These are phyloP conservation scores for Lichina pygmaea DNA, from an alignment of 495 filamentous ascomycete species.

Conservation along the genomic window DNA sequence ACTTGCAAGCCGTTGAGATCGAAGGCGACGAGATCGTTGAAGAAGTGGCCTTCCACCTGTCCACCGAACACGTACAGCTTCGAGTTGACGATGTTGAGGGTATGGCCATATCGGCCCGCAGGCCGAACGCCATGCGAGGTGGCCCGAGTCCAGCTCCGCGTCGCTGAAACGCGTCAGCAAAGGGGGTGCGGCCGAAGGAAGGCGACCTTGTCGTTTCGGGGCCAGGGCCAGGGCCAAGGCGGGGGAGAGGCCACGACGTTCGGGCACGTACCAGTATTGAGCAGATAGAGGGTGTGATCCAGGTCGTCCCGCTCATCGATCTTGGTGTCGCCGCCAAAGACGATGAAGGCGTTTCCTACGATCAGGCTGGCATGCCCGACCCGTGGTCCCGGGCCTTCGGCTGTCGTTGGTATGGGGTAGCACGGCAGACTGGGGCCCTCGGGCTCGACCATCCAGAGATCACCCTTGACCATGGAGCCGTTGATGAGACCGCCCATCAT, in stretches of 20 bases:
- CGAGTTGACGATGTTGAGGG: slow-evolving; percentile 82
- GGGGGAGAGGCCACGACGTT: background rate
- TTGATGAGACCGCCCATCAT: slow-evolving; percentile 94
- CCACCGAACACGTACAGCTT: slow-evolving; percentile 95
- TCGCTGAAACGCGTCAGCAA: slow-evolving; percentile 26
- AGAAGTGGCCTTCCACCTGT: slow-evolving; percentile 90
- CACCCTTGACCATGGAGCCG: slow-evolving; percentile 81
- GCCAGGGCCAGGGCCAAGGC: background rate
- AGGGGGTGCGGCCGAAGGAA: background rate
- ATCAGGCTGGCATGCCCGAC: slow-evolving; percentile 88
- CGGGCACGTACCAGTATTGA: slow-evolving; percentile 73
- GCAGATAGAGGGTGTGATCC: slow-evolving; percentile 84
- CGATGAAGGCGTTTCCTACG: slow-evolving; percentile 96
- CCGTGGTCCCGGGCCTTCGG: slow-evolving; percentile 81
- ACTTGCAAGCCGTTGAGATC: slow-evolving; percentile 83
- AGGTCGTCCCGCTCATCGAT: slow-evolving; percentile 72
- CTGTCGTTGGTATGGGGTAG: slow-evolving; percentile 71
- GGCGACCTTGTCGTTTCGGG: background rate
- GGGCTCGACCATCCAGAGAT: slow-evolving; percentile 93
- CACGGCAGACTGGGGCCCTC: slow-evolving; percentile 60
- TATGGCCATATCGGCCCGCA: slow-evolving; percentile 83
- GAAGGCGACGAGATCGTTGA: slow-evolving; percentile 94
- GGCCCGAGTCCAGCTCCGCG: slow-evolving; percentile 90
- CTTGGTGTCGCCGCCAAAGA: slow-evolving; percentile 96
- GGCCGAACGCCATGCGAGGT: slow-evolving; percentile 62